Base-by-base conservation (phyloP, 2,329 filamentous ascomycete genomes). In the Amesomyces nigricolor region DNA sequence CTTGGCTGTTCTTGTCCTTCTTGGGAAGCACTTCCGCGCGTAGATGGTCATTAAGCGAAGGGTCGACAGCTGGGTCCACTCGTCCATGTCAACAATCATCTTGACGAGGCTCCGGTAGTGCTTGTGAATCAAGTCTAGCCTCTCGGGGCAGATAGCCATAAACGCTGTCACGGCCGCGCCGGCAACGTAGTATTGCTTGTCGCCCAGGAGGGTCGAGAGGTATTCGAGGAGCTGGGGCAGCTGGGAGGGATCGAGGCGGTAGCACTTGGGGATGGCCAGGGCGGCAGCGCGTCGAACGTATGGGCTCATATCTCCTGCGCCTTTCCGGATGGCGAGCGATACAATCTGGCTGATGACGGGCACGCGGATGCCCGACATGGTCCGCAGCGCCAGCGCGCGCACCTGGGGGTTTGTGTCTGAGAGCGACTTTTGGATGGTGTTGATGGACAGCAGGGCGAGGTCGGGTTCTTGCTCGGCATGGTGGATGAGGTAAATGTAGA, bases 271-370 rank as follows among this genome's bases (percentile, higher is more conserved):
- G 57, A 97, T 95, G 10, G 94, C 89, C 62, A 97, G 75, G 11
- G 94, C 94, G 14, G 94, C 94, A 1, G 92, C 90, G 68, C 94
- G 95, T 61, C 94, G 85, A 49, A 99, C 94, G 64, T 90, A 85
- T 0, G 94, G 89, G 65, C 90, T 96, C 89, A 99, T 95, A 69
- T 99, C 94, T 37, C 85, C 90, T 19, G 85, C 83, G 4, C 94
- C 94, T 66, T 94, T 90, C 71, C 96, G 96, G 74, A 99, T 96
- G 4, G 91, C 94, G 57, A 99, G 75, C 14, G 89, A 92, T 14
- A 99, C 92, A 61, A 99, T 97, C 73, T 97, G 94, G 65, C 89
- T 95, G 71, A 99, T 99, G 50, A 96, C 91, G 0, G 94, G 92
- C 1, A 99, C 92, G n/a, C 88, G 82, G 61, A 99, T 97, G 11